phyloP scores from a whole-genome alignment of 768 basidiomycete species.

The Boletus tomentosulus region DNA sequence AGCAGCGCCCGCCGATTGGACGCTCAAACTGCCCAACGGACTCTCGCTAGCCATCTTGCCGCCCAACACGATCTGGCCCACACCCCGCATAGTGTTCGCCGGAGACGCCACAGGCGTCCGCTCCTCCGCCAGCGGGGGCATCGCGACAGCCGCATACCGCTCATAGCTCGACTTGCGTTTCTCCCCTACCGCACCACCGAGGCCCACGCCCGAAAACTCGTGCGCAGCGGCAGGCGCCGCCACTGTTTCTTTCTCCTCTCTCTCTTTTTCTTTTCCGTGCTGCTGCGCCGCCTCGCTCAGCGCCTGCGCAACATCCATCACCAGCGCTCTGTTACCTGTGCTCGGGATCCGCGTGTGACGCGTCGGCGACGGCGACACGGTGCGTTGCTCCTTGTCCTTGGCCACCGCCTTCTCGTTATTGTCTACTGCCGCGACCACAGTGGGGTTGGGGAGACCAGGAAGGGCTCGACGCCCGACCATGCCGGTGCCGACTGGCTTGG shows the following conservation, averaged over 20 bases:
- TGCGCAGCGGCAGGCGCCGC: not conserved
- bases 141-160: conserved; percentile 54
- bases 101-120: conserved; percentile 56
- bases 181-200: conserved; percentile 36
- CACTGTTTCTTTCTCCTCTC: not conserved
- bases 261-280: conserved; percentile 3
- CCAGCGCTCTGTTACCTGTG: conserved; percentile 64
- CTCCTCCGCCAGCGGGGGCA: conserved; percentile 70
- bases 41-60: conserved; percentile 10
- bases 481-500: conserved; percentile 17
- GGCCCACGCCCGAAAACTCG: conserved; percentile 6
- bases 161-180: conserved; percentile 66
- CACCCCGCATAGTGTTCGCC: conserved; percentile 44
- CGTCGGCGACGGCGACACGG: conserved; percentile 31
- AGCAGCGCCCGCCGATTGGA: not conserved
- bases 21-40: conserved; percentile 9
- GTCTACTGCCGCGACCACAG: not conserved
- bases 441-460: conserved; percentile 35
- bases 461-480: conserved; percentile 40
- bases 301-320: conserved; percentile 75
- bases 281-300: conserved; percentile 37
- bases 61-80: conserved; percentile 2
- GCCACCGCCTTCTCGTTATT: conserved; percentile 2
- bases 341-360: conserved; percentile 59
- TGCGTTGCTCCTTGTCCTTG: conserved; percentile 20